Evolutionary conservation across 1,139 yeast genomes (phyloP).

Genomic region (Wickerhamomyces sp.): DNA sequence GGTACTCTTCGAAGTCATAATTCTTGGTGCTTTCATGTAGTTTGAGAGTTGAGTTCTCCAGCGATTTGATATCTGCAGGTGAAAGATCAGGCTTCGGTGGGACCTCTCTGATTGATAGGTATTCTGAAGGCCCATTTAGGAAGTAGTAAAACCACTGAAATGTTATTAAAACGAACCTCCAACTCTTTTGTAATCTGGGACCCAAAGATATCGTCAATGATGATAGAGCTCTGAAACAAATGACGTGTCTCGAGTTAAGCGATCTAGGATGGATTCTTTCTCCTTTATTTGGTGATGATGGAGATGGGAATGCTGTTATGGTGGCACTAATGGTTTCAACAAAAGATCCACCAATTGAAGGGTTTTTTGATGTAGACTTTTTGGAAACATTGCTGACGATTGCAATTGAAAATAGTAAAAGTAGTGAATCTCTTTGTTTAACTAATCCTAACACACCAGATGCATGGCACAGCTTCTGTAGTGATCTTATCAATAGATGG

Average conservation of each 20-base stretch:
- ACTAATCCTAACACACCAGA: constrained; percentile 65
- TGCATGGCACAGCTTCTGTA: constrained; percentile 78
- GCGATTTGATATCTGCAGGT: constrained; percentile 42
- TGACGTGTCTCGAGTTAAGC: constrained; percentile 58
- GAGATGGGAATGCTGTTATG: constrained; percentile 22
- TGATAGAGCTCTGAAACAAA: constrained; percentile 73
- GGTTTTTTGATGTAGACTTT: constrained; percentile 5
- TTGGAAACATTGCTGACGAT: constrained; percentile 38
- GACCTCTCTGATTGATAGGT: constrained; percentile 28
- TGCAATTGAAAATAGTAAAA: constrained; percentile 52
- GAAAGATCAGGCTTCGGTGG: constrained; percentile 31
- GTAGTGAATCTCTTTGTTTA: constrained; percentile 54
- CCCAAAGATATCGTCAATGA: constrained; percentile 80
- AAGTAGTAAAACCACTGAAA: constrained; percentile 72
- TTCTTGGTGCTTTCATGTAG: constrained; percentile 57
- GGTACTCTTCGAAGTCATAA: constrained; percentile 47
- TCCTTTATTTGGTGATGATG: constrained; percentile 5
- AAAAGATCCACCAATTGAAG: constrained; percentile 52
- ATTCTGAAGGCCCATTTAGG: constrained; percentile 54
- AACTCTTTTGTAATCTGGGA: constrained; percentile 57
- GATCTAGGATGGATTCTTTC: constrained; percentile 36
- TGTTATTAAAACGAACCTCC: constrained; percentile 65
- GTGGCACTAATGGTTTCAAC: constrained; percentile 53
- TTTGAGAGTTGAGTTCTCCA: constrained; percentile 53
- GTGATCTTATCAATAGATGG: constrained; percentile 59